Percentiles rank a stretch among this genome's conserved stretches.
phyloP scores from a whole-genome alignment of 805 yeast species.

The Wickerhamomyces xylosicus region DNA sequence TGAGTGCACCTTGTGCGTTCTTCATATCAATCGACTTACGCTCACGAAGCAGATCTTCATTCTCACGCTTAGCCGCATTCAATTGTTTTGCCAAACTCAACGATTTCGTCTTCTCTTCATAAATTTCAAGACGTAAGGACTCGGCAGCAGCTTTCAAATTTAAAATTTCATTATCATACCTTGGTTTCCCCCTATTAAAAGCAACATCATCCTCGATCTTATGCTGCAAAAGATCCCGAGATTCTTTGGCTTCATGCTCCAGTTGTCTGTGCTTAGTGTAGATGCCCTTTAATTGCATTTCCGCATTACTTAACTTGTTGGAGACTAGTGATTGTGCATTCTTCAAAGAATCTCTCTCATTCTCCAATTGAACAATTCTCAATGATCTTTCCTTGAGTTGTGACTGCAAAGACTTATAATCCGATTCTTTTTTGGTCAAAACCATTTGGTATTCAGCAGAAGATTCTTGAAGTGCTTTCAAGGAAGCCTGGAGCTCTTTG shows the following conservation, averaged over 20 bases:
- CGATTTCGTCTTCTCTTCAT: slow-evolving; percentile 22
- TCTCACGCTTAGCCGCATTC: slow-evolving; percentile 21
- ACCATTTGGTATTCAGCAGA: slow-evolving; percentile 25
- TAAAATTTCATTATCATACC: slow-evolving; percentile 28
- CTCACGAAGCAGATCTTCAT: slow-evolving; percentile 20
- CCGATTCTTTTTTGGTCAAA: slow-evolving; percentile 25
- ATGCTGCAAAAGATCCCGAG: slow-evolving; percentile 30
- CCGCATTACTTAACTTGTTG: slow-evolving; percentile 18
- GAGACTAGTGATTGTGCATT: slow-evolving; percentile 19
- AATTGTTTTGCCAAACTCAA: slow-evolving; percentile 19
- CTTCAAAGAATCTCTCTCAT: slow-evolving; percentile 22
- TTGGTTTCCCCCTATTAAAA: slow-evolving; percentile 34
- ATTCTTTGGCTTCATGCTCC: slow-evolving; percentile 35
- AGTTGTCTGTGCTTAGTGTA: slow-evolving; percentile 24
- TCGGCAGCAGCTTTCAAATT: slow-evolving; percentile 24
- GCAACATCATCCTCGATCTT: slow-evolving; percentile 32
- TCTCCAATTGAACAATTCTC: slow-evolving; percentile 18
- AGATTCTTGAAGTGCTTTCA: slow-evolving; percentile 28
- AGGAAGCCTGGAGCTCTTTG: slow-evolving; percentile 26
- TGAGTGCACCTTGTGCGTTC: slow-evolving; percentile 17
- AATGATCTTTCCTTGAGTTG: slow-evolving; percentile 18
- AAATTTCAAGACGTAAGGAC: slow-evolving; percentile 10
- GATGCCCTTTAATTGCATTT: slow-evolving; percentile 17
- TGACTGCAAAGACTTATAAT: slow-evolving; percentile 20
- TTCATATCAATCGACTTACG: slow-evolving; percentile 14